phyloP scores from a whole-genome alignment of 495 filamentous ascomycete species.

The Penicillium argentinense region DNA sequence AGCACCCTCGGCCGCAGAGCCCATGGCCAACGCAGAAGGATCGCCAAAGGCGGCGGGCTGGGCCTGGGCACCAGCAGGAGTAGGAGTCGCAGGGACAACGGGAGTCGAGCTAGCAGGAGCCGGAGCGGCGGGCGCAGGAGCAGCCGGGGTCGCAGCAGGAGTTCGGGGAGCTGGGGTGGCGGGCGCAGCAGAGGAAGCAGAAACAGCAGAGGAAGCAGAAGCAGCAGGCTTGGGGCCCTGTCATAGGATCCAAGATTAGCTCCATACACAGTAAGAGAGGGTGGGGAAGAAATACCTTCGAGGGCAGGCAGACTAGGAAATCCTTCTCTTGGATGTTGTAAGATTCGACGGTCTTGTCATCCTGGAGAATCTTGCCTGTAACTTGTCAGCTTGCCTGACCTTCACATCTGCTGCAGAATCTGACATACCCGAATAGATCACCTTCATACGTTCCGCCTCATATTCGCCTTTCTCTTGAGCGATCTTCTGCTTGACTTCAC shows the following conservation, averaged over 20 bases:
- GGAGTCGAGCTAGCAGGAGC: slow-evolving; percentile 52
- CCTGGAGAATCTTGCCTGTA: slow-evolving; percentile 93
- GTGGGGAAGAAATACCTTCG: slow-evolving; percentile 63
- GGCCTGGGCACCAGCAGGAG: slow-evolving; percentile 62
- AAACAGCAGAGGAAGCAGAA: slow-evolving; percentile 47
- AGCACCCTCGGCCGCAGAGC: slow-evolving; percentile 75
- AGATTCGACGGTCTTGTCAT: slow-evolving; percentile 90
- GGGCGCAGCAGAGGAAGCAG: slow-evolving; percentile 55
- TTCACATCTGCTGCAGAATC: neutral
- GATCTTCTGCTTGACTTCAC: slow-evolving; percentile 87
- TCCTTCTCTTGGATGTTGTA: slow-evolving; percentile 99
- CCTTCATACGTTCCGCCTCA: slow-evolving; percentile 82
- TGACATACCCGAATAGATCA: slow-evolving; percentile 88
- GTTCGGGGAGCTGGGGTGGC: slow-evolving; percentile 55
- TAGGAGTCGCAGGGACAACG: slow-evolving; percentile 63
- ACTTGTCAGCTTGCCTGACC: neutral
- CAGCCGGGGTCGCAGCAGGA: slow-evolving; percentile 48
- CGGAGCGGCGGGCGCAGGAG: slow-evolving; percentile 70
- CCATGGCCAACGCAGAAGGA: slow-evolving; percentile 80
- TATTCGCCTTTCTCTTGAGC: slow-evolving; percentile 78
- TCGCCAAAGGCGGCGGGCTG: slow-evolving; percentile 61
- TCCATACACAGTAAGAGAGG: neutral
- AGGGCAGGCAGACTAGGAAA: slow-evolving; percentile 95
- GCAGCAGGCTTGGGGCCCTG: slow-evolving; percentile 68
- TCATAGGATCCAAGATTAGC: slow-evolving; percentile 7